These are phyloP conservation scores for Pythium brassicae DNA, from an alignment of 352 stramenopile genomes.

Conservation along the genomic window DNA sequence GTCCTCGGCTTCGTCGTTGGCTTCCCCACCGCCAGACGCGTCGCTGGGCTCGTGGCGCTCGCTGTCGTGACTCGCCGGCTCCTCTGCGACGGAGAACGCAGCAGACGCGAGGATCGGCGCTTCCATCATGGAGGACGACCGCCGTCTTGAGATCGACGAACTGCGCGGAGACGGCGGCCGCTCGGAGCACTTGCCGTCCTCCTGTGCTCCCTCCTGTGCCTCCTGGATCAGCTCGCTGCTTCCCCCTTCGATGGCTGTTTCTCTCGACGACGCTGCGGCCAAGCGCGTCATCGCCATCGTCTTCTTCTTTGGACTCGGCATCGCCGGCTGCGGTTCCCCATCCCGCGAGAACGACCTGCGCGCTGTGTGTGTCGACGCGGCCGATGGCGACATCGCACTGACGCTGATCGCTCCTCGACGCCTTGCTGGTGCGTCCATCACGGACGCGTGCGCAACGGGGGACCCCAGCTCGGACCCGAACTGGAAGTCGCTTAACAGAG, in stretches of 20 bases:
- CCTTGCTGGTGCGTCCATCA: conserved; percentile 18
- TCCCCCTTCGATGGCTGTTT: not conserved
- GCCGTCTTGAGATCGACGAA: conserved; percentile 13
- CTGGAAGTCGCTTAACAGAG: conserved; percentile 34
- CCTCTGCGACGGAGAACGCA: conserved; percentile 18
- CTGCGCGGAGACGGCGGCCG: conserved; percentile 17
- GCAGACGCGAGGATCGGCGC: conserved; percentile 53
- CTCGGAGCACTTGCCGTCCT: conserved; percentile 23
- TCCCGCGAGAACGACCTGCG: conserved; percentile 25
- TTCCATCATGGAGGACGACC: conserved; percentile 23
- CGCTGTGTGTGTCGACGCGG: not conserved
- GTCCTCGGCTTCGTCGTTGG: conserved; percentile 5
- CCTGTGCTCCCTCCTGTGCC: conserved; percentile 39
- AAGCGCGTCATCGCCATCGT: not conserved
- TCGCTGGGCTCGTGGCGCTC: not conserved
- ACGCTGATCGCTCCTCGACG: conserved; percentile 11
- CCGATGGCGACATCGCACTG: conserved; percentile 8
- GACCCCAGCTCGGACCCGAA: conserved; percentile 22
- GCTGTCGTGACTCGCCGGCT: conserved; percentile 20
- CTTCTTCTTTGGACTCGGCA: conserved; percentile 15
- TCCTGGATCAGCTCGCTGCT: conserved; percentile 2
- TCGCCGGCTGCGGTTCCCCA: conserved; percentile 13
- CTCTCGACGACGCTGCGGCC: not conserved
- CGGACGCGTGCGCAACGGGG: not conserved
- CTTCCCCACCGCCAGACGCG: not conserved